Evolutionary conservation across 2,329 filamentous ascomycete genomes (phyloP).

Genomic region (Epichloe glyceriae): DNA sequence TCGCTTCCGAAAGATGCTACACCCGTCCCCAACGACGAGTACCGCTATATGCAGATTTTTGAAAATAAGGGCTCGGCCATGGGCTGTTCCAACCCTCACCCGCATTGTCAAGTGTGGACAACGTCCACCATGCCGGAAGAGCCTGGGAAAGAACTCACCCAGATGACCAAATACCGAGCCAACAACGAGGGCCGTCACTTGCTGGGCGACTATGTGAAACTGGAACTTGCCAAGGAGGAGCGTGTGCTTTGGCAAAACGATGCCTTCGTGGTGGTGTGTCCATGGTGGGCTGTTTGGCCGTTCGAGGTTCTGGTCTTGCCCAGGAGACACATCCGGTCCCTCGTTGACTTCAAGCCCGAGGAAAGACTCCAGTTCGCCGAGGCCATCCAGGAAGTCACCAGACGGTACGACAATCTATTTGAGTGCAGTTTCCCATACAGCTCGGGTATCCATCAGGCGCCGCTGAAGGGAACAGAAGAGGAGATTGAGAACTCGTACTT

Average conservation of each 20-base stretch:
- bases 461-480: slow-evolving; percentile 65
- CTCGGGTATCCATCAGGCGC: slow-evolving; percentile 93
- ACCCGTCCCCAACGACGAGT: slow-evolving; percentile 53
- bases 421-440: slow-evolving; percentile 95
- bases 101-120: slow-evolving; percentile 94
- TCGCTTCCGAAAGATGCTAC: slow-evolving; percentile 23
- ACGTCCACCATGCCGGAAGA: slow-evolving; percentile 87
- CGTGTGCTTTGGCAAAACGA: slow-evolving; percentile 81
- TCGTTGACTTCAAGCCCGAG: slow-evolving; percentile 63
- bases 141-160: slow-evolving; percentile 62
- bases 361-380: slow-evolving; percentile 70
- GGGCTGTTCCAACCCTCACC: slow-evolving; percentile 97
- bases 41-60: slow-evolving; percentile 98
- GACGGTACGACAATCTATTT: slow-evolving; percentile 92
- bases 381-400: slow-evolving; percentile 73
- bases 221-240: slow-evolving; percentile 72
- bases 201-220: slow-evolving; percentile 71
- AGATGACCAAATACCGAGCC: slow-evolving; percentile 64
- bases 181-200: slow-evolving; percentile 64
- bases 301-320: slow-evolving; percentile 88
- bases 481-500: slow-evolving; percentile 83
- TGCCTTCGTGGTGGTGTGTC: slow-evolving; percentile 74
- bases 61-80: slow-evolving; percentile 97
- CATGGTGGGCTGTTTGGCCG: slow-evolving; percentile 97
- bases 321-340: slow-evolving; percentile 68